These are phyloP conservation scores for Barnettozyma wickerhamii DNA, from an alignment of 805 yeast species.

Conservation along the genomic window DNA sequence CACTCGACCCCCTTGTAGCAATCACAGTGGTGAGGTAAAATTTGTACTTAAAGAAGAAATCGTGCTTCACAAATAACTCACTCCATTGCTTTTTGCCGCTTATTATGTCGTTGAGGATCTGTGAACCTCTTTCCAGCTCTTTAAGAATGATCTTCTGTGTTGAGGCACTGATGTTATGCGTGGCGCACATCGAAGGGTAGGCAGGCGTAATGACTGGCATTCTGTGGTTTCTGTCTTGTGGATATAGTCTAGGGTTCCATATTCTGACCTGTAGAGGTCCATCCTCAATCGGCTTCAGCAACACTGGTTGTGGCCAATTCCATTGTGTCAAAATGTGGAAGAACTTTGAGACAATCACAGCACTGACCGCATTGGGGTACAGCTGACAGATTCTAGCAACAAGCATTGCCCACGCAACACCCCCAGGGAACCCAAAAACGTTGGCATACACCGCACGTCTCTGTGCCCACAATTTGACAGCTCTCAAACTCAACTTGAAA, in stretches of 20 bases:
- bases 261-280: constrained; percentile 95
- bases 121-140: constrained; percentile 78
- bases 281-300: constrained; percentile 89
- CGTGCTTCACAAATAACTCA: constrained; percentile 72
- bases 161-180: constrained; percentile 89
- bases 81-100: constrained; percentile 66
- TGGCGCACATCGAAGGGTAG: constrained; percentile 98
- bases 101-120: constrained; percentile 63
- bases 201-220: constrained; percentile 99
- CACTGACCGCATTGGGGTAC: constrained; percentile 93
- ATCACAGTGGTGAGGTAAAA: constrained; percentile 82
- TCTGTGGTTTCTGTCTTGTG: constrained; percentile 82
- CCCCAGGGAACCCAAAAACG: constrained; percentile 97
- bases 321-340: constrained; percentile 83
- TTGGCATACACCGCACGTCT: constrained; percentile 92
- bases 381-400: constrained; percentile 97
- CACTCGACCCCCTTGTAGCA: constrained; percentile 66
- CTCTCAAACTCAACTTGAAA: constrained; percentile 87
- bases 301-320: constrained; percentile 99
- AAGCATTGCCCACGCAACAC: constrained; percentile 99
- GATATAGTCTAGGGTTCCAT: constrained; percentile 92
- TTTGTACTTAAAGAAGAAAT: constrained; percentile 78
- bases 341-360: constrained; percentile 85
- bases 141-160: constrained; percentile 76
- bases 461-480: constrained; percentile 96